These are phyloP conservation scores for Ascobolus immersus DNA, from an alignment of 495 filamentous ascomycete genomes.

Conservation along the genomic window DNA sequence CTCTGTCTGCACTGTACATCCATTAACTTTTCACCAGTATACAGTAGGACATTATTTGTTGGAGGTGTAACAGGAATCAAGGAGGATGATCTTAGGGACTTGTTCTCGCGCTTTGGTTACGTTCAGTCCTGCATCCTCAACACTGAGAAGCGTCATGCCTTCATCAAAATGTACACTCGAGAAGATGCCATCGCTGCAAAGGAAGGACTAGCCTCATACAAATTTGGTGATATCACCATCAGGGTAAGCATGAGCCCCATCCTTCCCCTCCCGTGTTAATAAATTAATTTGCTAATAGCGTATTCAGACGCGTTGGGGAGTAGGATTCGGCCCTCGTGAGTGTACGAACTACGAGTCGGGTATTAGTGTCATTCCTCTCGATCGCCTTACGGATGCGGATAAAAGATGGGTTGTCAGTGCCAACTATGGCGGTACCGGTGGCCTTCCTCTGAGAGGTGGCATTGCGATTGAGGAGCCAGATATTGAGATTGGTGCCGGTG, in stretches of 20 bases:
- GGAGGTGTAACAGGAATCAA: constrained; percentile 74
- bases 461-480: constrained; percentile 91
- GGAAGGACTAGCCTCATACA: constrained; percentile 67
- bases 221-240: constrained; percentile 43
- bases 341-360: constrained; percentile 89
- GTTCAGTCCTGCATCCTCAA: constrained; percentile 98
- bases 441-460: constrained; percentile 49
- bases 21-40: constrained; percentile 27
- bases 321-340: constrained; percentile 89
- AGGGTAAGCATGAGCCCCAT: constrained; percentile 34
- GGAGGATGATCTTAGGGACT: constrained; percentile 50
- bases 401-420: constrained; percentile 92
- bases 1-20: background rate
- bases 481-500: constrained; percentile 92
- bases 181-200: constrained; percentile 61
- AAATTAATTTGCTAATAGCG: constrained; percentile 10
- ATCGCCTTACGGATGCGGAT: constrained; percentile 81
- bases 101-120: constrained; percentile 54
- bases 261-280: background rate
- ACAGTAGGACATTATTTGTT: constrained; percentile 87
- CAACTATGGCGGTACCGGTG: constrained; percentile 79
- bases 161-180: constrained; percentile 91
- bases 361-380: constrained; percentile 77
- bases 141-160: constrained; percentile 87
- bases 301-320: constrained; percentile 72